Percentiles rank a stretch among this genome's conserved stretches.
These are phyloP conservation scores for Xylariales sp. DNA, from an alignment of 2,329 filamentous ascomycete genomes.

Conservation along the genomic window DNA sequence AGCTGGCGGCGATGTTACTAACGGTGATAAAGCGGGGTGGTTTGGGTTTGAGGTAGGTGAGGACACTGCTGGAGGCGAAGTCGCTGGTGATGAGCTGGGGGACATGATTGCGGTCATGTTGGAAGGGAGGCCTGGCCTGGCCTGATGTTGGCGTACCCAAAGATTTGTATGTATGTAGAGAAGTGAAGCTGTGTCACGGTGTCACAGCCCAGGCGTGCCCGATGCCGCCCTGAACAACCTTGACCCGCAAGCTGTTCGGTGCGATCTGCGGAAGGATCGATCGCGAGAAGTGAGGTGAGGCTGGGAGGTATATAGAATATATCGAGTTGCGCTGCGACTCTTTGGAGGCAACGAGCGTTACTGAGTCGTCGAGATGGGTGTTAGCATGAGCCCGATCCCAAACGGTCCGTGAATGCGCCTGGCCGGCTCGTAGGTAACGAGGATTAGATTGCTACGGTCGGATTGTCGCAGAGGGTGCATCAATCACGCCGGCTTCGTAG, in stretches of 20 bases:
- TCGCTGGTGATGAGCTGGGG: constrained; percentile 48
- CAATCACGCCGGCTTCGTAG: background rate
- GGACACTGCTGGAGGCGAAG: constrained; percentile 46
- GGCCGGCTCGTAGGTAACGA: background rate
- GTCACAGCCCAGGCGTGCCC: constrained; percentile 12
- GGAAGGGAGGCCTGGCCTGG: constrained; percentile 22
- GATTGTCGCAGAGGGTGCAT: background rate
- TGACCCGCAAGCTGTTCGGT: constrained; percentile 27
- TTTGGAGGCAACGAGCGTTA: background rate
- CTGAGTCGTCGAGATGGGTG: background rate
- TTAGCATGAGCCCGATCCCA: background rate
- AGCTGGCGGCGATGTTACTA: constrained; percentile 52
- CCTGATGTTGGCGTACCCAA: constrained; percentile 25
- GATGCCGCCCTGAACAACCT: constrained; percentile 23
- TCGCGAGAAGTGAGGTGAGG: background rate
- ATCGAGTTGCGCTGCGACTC: no score
- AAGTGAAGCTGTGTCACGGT: constrained; percentile 10
- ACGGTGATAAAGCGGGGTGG: constrained; percentile 50
- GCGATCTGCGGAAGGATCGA: constrained; percentile 15
- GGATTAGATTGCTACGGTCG: background rate
- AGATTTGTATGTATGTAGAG: constrained; percentile 2
- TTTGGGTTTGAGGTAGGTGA: constrained; percentile 42
- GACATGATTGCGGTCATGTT: constrained; percentile 53
- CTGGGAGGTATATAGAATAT: background rate
- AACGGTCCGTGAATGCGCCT: background rate